Conservation (phyloP, 2,329 filamentous ascomycete genomes). For the Colletotrichum melonis region DNA sequence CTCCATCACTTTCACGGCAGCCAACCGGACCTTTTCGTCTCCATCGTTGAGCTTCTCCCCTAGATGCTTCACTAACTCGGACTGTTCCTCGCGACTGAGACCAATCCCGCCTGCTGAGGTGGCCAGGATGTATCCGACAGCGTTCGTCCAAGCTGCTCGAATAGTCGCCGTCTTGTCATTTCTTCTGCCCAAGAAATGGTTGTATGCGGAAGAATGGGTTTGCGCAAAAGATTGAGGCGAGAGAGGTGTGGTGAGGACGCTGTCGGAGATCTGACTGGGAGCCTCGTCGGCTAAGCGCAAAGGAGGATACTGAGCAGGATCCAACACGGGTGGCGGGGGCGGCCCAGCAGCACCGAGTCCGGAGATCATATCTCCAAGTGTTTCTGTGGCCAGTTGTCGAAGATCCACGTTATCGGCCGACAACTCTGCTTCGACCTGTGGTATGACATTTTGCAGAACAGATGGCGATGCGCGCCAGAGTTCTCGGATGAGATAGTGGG, state of each 20-base stretch:
- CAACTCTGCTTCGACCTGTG: slow-evolving; percentile 91
- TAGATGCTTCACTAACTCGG: slow-evolving; percentile 77
- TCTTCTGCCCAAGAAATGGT: slow-evolving; percentile 84
- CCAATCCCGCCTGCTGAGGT: slow-evolving; percentile 93
- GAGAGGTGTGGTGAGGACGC: slow-evolving; percentile 82
- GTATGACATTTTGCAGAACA: slow-evolving; percentile 92
- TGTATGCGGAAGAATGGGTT: slow-evolving; percentile 81
- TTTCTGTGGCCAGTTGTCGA: slow-evolving; percentile 89
- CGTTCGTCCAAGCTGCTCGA: slow-evolving; percentile 86
- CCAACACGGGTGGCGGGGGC: slow-evolving; percentile 76
- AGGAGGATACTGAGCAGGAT: slow-evolving; percentile 88
- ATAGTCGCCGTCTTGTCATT: slow-evolving; percentile 89
- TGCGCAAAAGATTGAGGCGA: slow-evolving; percentile 92
- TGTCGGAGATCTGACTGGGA: slow-evolving; percentile 59
- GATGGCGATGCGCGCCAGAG: slow-evolving; percentile 92
- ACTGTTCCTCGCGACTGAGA: slow-evolving; percentile 84
- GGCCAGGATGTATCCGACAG: slow-evolving; percentile 85
- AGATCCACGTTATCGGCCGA: slow-evolving; percentile 90
- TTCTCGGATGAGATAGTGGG: slow-evolving; percentile 89
- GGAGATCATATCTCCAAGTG: slow-evolving; percentile 92
- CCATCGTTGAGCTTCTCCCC: slow-evolving; percentile 86
- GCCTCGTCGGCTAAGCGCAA: slow-evolving; percentile 71
- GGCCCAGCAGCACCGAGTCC: slow-evolving; percentile 93
- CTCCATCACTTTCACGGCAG: slow-evolving; percentile 87
- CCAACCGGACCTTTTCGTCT: slow-evolving; percentile 91